Base-by-base conservation (phyloP, 192 early-diverging fungal species). In the Coemansia sp. region DNA sequence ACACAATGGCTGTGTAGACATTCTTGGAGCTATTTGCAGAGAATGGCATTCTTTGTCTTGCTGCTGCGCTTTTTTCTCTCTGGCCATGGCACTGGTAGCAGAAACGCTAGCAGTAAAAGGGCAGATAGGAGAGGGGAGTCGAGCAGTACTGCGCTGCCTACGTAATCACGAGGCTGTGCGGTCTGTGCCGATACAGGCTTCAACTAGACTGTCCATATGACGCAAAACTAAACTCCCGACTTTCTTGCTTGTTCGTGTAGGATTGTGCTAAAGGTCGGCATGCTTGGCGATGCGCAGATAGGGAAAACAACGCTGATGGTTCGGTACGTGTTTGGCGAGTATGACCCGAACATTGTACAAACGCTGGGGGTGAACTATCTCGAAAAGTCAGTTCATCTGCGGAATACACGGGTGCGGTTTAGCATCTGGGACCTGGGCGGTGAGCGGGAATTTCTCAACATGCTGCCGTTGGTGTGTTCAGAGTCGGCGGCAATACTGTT, bases 341-440 rank as follows among this genome's bases (percentile, higher is more conserved):
- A 95, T 75, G 92, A 96, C 62, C 90, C 94, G 52, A 92, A 94
- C 63, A 96, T 96, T 75, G 93, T 95, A 52, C 95, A 96, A 68
- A 98, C 95, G 25, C 79, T 98, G 22, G 95, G 95, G 60, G 92
- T 98, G 43, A 95, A 95, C 66, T 96, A 96, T 66, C 92, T 96
- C 90, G 95, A 98, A 74, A 98, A 98, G 77, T 95, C 94, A 0
- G 88, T 98, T 27, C 84, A 88, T 11, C 88, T 98, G 58, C 84
- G 88, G 57, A 92, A 93, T 62, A 93, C 92, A 6, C 92, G 92
- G 62, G 92, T 98, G 60, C 96, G 94, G 15, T 98, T 98, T 72
- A 94, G 92, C 68, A 94, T 98, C 75, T 98, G 95, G 95, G 95
- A 98, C 79, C 80, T 98, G 58, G 95, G 95, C 70, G 94, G 95